These are phyloP conservation scores for Chenopodium album DNA, from an alignment of 148 eudicot species.

Conservation along the genomic window DNA sequence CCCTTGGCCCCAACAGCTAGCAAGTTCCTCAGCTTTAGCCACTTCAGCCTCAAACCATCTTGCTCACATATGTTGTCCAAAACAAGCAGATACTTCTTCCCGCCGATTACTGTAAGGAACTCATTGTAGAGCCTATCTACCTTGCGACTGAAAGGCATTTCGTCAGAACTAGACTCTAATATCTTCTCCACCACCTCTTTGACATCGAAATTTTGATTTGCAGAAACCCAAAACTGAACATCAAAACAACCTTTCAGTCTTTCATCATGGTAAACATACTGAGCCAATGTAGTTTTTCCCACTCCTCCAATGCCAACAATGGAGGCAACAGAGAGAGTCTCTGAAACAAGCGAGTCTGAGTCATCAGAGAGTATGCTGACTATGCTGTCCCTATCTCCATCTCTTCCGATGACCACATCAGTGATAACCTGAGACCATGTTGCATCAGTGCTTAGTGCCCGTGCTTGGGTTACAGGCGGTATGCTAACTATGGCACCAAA, in stretches of 20 bases:
- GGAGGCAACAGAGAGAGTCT: neutral
- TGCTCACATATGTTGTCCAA: conserved; percentile 7
- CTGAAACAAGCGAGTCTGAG: neutral
- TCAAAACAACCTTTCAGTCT: neutral
- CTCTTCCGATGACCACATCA: neutral
- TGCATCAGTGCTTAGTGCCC: too few species aligned
- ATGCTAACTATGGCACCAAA: too few species aligned
- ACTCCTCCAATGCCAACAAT: neutral
- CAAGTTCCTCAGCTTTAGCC: neutral
- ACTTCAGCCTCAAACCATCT: neutral
- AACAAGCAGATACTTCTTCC: neutral
- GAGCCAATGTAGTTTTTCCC: neutral
- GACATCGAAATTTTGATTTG: conserved; percentile 28
- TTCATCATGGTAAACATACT: neutral
- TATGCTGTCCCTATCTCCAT: neutral
- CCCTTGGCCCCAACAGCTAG: neutral
- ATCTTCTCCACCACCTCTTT: neutral
- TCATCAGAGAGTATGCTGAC: neutral
- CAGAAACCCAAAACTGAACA: conserved; percentile 11
- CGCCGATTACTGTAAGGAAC: neutral
- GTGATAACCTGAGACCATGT: too few species aligned
- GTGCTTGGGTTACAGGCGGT: too few species aligned
- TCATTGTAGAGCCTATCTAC: neutral
- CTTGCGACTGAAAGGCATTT: too few species aligned
- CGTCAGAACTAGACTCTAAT: too few species aligned